phyloP scores from a whole-genome alignment of 345 rosid species.

The Citrus medica region DNA sequence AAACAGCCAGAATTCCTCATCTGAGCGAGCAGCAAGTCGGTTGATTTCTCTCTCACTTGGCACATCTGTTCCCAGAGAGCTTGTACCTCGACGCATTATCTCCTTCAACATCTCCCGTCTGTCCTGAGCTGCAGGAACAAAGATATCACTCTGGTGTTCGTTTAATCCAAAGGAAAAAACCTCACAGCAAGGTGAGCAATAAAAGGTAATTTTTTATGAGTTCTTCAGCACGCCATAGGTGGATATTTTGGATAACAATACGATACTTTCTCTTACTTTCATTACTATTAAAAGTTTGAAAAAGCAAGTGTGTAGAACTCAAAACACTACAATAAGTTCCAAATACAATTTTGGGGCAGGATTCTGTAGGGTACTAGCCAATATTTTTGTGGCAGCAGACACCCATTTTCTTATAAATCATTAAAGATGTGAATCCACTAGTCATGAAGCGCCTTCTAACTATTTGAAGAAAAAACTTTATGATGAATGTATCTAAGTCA shows the following conservation, averaged over 20 bases:
- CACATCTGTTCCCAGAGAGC: slow-evolving; percentile 91
- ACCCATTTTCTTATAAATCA: not conserved
- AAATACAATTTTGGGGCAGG: not conserved
- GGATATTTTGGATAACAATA: too few relatives aligned
- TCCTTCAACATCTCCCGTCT: slow-evolving; percentile 92
- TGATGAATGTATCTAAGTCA: not conserved
- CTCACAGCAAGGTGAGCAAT: not conserved
- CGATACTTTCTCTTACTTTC: not conserved
- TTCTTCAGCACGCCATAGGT: not conserved
- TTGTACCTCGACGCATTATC: slow-evolving; percentile 96
- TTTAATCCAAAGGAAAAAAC: not conserved
- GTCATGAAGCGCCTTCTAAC: not conserved
- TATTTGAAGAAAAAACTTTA: not conserved
- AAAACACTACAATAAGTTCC: not conserved
- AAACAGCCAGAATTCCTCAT: slow-evolving; percentile 85
- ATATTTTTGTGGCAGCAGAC: not conserved
- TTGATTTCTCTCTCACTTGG: slow-evolving; percentile 99
- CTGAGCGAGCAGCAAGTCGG: slow-evolving; percentile 87
- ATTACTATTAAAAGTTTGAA: not conserved
- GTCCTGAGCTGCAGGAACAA: slow-evolving; percentile 76
- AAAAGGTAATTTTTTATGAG: not conserved
- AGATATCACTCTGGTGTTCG: slow-evolving; percentile 7
- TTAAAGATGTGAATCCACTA: not conserved
- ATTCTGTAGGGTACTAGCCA: not conserved
- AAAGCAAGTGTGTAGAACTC: not conserved